A percentile compares a stretch with the other conserved stretches of the same genome.
phyloP scores from a whole-genome alignment of 345 rosid species.

The Euclidium syriacum region DNA sequence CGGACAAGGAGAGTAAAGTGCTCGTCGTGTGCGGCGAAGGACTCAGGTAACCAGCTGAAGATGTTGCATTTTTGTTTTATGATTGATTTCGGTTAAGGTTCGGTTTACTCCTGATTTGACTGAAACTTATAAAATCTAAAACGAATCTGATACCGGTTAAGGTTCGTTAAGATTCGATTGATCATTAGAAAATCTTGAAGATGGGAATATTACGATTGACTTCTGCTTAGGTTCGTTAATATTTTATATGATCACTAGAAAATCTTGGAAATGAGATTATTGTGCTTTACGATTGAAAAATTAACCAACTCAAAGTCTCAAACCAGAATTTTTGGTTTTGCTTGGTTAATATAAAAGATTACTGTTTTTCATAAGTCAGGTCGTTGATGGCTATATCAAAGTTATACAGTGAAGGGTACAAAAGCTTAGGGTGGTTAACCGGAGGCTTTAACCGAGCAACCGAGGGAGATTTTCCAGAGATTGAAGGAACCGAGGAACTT shows the following conservation, averaged over 20 bases:
- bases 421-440: constrained; percentile 73
- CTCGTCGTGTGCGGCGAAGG: constrained; percentile 96
- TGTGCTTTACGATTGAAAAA: too few species aligned
- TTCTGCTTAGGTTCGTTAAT: not conserved
- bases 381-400: constrained; percentile 61
- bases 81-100: not conserved
- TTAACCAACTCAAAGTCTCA: not conserved
- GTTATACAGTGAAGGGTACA: constrained; percentile 53
- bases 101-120: not conserved
- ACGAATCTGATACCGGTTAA: not conserved
- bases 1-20: constrained; percentile 56
- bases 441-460: constrained; percentile 73
- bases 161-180: not conserved
- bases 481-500: constrained; percentile 63
- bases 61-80: not conserved
- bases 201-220: not conserved
- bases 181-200: not conserved
- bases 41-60: constrained; percentile 43
- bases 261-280: not conserved
- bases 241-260: too few species aligned
- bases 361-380: constrained; percentile 31
- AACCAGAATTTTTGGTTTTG: not conserved
- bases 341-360: not conserved
- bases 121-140: not conserved
- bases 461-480: constrained; percentile 49